phyloP scores from a whole-genome alignment of 2,329 filamentous ascomycete species.

The Ophiognomonia clavigignenti-juglandacearum region DNA sequence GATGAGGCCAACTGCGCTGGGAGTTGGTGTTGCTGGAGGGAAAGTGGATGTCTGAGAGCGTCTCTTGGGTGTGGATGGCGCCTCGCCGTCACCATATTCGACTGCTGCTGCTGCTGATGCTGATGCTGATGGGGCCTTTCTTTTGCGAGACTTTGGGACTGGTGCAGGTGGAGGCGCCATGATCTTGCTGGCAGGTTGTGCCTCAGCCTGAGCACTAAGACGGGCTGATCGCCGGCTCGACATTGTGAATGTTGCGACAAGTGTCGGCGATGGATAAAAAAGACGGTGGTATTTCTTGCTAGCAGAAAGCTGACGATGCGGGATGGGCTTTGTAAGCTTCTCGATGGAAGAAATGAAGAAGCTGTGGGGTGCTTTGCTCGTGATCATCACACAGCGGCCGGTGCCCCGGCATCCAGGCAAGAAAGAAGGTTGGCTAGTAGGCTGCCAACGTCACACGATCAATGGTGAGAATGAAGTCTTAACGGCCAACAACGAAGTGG shows the following conservation, averaged over 20 bases:
- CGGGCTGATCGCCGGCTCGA: conserved; percentile 32
- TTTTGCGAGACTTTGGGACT: conserved; percentile 21
- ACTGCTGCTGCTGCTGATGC: too few relatives aligned
- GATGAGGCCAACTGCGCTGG: conserved; percentile 38
- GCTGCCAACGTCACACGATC: too few relatives aligned
- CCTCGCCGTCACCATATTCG: conserved; percentile 10
- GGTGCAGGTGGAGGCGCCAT: conserved; percentile 15
- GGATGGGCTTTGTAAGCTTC: too few relatives aligned
- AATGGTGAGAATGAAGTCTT: too few relatives aligned
- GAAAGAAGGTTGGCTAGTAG: too few relatives aligned
- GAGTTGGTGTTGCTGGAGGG: conserved; percentile 42
- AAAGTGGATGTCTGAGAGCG: conserved; percentile 20
- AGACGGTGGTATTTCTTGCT: too few relatives aligned
- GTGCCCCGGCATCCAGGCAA: too few relatives aligned
- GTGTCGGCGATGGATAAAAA: not conserved
- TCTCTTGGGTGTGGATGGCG: conserved; percentile 26
- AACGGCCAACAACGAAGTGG: too few relatives aligned
- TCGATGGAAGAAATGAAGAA: too few relatives aligned
- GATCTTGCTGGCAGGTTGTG: not conserved
- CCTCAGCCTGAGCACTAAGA: conserved; percentile 28
- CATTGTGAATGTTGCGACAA: conserved; percentile 19
- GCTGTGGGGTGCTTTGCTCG: too few relatives aligned
- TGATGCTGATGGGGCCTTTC: conserved; percentile 18
- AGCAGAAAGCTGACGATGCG: too few relatives aligned
- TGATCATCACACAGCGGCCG: too few relatives aligned